These are phyloP conservation scores for Fraxinus velutina DNA, from an alignment of 305 asterid species.

Conservation along the genomic window DNA sequence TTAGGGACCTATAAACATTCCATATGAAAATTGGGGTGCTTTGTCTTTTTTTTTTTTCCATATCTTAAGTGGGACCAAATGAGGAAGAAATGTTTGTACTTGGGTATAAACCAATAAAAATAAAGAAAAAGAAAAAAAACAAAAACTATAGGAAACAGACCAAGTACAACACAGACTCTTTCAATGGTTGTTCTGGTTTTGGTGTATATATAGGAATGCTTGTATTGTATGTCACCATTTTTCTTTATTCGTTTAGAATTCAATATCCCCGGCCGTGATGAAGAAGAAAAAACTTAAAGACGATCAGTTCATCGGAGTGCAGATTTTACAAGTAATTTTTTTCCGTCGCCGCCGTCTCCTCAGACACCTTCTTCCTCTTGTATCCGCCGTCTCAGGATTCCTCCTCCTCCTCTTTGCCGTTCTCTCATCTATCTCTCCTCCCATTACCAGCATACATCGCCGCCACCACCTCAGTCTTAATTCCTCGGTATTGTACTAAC, in stretches of 20 bases:
- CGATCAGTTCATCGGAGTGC: conserved; percentile 28
- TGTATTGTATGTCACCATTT: conserved; percentile 8
- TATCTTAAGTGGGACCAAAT: conserved; percentile 22
- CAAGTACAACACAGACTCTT: conserved; percentile 17
- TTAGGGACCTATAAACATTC: background rate
- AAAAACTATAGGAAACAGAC: background rate
- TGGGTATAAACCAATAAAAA: background rate
- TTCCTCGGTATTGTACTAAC: conserved; percentile 20
- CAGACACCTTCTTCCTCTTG: conserved; percentile 37
- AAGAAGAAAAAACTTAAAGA: conserved; percentile 36
- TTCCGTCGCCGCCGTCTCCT: conserved; percentile 41
- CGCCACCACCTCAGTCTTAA: conserved; percentile 27
- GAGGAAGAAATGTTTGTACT: background rate
- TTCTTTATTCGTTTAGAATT: background rate
- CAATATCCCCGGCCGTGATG: conserved; percentile 22
- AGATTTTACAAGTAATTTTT: conserved; percentile 37
- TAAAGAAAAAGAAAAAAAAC: background rate
- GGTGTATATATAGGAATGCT: conserved; percentile 19
- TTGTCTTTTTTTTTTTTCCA: background rate
- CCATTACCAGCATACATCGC: conserved; percentile 24
- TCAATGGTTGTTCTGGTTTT: conserved; percentile 18
- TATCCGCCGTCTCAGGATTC: conserved; percentile 38
- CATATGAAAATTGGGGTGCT: background rate
- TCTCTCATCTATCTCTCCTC: conserved; percentile 41
- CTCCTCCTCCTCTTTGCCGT: conserved; percentile 39